phyloP scores from a whole-genome alignment of 345 rosid species.

The Corymbia maculata region DNA sequence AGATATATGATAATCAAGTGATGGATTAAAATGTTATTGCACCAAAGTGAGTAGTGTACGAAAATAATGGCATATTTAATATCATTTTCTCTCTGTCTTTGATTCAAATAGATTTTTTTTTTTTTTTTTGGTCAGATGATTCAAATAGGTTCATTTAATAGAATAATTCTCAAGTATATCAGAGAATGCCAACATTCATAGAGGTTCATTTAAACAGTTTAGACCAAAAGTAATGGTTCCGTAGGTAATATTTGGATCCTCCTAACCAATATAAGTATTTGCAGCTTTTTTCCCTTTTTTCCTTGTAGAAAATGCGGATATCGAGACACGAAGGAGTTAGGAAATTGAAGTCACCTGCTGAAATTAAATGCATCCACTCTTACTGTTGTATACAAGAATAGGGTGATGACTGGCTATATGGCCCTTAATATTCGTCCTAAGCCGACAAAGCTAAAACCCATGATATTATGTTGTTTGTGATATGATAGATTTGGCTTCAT shows the following conservation, averaged over 20 bases:
- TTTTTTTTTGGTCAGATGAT: no score
- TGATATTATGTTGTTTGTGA: not conserved
- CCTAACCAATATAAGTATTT: not conserved
- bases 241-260: not conserved
- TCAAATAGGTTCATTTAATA: not conserved
- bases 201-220: no score
- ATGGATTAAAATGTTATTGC: not conserved
- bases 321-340: not conserved
- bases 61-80: not conserved
- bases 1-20: not conserved
- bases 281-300: not conserved
- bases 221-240: no score
- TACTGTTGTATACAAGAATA: not conserved
- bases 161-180: not conserved
- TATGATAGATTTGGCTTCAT: not conserved
- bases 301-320: not conserved
- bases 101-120: not conserved
- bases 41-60: not conserved
- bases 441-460: not conserved
- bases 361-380: not conserved
- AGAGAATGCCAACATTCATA: not conserved
- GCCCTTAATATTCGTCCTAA: not conserved
- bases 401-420: not conserved
- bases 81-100: no score
- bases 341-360: not conserved